Percentiles rank a stretch among this genome's conserved stretches.
Conservation (phyloP, 2,329 filamentous ascomycete genomes). For the Raffaelea albimanens region DNA sequence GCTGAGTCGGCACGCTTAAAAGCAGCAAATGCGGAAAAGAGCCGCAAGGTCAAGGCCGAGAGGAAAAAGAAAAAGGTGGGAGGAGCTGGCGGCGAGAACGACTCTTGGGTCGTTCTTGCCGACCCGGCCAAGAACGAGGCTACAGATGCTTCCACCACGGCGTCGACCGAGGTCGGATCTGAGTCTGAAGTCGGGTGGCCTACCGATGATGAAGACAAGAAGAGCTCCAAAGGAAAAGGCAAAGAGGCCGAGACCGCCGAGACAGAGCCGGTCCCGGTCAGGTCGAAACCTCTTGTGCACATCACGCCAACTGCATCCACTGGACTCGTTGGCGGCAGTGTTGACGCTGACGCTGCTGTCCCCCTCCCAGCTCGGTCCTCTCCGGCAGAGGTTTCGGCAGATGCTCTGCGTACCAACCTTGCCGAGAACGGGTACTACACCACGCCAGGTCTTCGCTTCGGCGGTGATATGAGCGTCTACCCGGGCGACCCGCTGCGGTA, state of each 20-base stretch:
- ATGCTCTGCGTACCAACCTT: constrained; percentile 71
- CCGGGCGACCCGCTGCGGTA: constrained; percentile 91
- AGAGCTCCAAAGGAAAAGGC: not conserved
- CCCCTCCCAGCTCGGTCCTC: not conserved
- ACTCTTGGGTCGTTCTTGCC: not conserved
- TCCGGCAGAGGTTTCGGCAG: constrained; percentile 37
- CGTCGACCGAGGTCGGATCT: too few relatives aligned
- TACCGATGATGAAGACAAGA: constrained; percentile 15
- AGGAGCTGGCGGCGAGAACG: not conserved
- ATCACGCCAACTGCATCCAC: constrained; percentile 31
- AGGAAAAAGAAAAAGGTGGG: not conserved
- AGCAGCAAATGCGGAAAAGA: not conserved
- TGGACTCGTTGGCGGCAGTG: constrained; percentile 16
- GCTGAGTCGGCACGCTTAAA: constrained; percentile 3
- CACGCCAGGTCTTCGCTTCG: constrained; percentile 87
- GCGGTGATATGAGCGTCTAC: constrained; percentile 89
- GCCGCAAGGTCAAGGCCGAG: too few relatives aligned
- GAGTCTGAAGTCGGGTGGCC: too few relatives aligned
- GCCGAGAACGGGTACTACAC: constrained; percentile 75
- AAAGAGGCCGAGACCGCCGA: not conserved
- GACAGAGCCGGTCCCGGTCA: too few relatives aligned
- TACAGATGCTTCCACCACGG: too few relatives aligned
- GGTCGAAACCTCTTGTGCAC: constrained; percentile 9
- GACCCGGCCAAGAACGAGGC: too few relatives aligned
- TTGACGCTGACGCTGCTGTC: not conserved